Evolutionary conservation across 2,329 filamentous ascomycete species (phyloP).

Genomic region (Hyphodiscus sp.): DNA sequence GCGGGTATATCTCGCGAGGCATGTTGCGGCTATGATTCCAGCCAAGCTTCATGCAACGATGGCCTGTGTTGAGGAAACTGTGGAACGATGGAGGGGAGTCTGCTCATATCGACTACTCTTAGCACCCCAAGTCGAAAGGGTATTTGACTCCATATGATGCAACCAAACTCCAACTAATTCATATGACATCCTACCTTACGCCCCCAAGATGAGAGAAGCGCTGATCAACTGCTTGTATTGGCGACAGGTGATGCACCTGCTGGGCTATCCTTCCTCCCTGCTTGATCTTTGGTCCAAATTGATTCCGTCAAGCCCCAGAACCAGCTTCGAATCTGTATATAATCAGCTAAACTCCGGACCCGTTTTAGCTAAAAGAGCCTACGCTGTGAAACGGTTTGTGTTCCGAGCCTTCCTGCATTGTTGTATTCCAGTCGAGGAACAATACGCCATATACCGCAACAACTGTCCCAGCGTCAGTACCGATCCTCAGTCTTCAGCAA

Average conservation of each 20-base stretch:
- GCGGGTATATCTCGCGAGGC: no score
- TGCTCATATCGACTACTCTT: not conserved
- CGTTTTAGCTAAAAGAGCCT: conserved; percentile 22
- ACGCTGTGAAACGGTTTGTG: conserved; percentile 46
- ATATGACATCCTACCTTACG: not conserved
- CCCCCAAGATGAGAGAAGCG: not conserved
- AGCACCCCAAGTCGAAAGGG: not conserved
- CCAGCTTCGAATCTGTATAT: conserved; percentile 33
- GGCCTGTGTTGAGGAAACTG: no score
- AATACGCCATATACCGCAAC: conserved; percentile 51
- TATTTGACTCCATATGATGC: not conserved
- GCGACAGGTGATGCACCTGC: conserved; percentile 18
- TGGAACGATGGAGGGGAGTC: not conserved
- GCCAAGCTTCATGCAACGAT: no score
- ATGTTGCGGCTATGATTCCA: no score
- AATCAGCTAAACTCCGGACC: conserved; percentile 8
- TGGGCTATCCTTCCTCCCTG: conserved; percentile 11
- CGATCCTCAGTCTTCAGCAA: not conserved
- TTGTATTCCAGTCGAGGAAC: conserved; percentile 51
- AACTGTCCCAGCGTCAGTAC: conserved; percentile 32
- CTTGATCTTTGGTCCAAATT: conserved; percentile 26
- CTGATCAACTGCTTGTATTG: conserved; percentile 9
- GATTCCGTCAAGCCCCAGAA: conserved; percentile 35
- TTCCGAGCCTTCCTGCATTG: conserved; percentile 18
- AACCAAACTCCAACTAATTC: not conserved